These are phyloP conservation scores for Penicillium silybi DNA, from an alignment of 495 filamentous ascomycete genomes.

Conservation along the genomic window DNA sequence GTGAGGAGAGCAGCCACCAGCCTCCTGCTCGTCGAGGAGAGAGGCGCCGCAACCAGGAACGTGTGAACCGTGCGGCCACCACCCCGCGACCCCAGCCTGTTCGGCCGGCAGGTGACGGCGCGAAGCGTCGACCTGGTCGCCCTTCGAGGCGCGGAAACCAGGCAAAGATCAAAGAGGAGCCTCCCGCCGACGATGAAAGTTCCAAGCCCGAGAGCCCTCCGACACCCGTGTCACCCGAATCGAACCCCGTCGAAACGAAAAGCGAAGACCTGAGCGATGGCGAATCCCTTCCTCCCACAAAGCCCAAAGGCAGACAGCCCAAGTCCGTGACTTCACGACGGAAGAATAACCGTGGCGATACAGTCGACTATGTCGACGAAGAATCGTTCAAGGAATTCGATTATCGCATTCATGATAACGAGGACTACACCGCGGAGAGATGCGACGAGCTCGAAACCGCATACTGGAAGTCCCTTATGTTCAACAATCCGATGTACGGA, in stretches of 20 bases:
- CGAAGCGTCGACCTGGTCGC: slow-evolving; percentile 47
- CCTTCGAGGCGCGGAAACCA: slow-evolving; percentile 40
- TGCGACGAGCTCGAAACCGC: slow-evolving; percentile 89
- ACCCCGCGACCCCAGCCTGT: slow-evolving; percentile 31
- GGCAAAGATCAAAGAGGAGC: slow-evolving; percentile 46
- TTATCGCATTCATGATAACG: slow-evolving; percentile 75
- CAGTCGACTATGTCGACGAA: slow-evolving; percentile 70
- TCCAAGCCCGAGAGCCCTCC: slow-evolving; percentile 45
- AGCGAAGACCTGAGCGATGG: slow-evolving; percentile 49
- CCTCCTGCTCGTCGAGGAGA: slow-evolving; percentile 93
- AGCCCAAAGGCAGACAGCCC: slow-evolving; percentile 52
- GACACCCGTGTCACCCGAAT: slow-evolving; percentile 51
- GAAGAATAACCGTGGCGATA: slow-evolving; percentile 75
- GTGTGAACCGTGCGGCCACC: slow-evolving; percentile 40
- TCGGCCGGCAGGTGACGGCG: slow-evolving; percentile 27
- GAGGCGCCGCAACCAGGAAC: slow-evolving; percentile 70
- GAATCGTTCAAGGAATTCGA: slow-evolving; percentile 83
- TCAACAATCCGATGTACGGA: slow-evolving; percentile 90
- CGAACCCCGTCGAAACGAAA: slow-evolving; percentile 45
- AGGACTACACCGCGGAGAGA: slow-evolving; percentile 82
- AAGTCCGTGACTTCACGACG: slow-evolving; percentile 64
- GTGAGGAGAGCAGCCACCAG: slow-evolving; percentile 90
- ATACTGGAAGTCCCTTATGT: slow-evolving; percentile 96
- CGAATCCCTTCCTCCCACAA: slow-evolving; percentile 42
- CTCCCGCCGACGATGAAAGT: slow-evolving; percentile 38